Conservation (phyloP, 2,329 filamentous ascomycete species). For the Calonectria fujianensis region DNA sequence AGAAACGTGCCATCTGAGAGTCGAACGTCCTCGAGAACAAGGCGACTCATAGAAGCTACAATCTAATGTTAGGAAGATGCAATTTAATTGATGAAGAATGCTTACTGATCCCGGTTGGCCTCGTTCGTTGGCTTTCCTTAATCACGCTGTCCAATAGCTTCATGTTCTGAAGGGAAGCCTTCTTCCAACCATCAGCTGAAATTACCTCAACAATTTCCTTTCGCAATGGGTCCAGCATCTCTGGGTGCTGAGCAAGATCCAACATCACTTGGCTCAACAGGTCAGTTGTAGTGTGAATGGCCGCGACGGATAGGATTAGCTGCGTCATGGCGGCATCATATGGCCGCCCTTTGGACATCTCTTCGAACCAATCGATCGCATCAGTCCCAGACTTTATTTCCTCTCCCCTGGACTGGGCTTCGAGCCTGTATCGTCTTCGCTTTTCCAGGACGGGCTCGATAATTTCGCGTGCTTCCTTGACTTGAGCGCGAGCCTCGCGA, state of each 20-base stretch:
- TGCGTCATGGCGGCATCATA: background rate
- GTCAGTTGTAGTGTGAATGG: conserved; percentile 1
- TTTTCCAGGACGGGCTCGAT: background rate
- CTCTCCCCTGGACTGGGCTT: background rate
- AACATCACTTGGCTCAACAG: background rate
- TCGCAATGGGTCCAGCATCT: background rate
- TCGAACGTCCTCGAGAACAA: background rate
- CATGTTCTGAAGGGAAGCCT: background rate
- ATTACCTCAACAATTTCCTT: background rate
- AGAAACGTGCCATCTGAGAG: background rate
- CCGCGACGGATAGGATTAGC: background rate
- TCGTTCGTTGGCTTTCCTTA: background rate
- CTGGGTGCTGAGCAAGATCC: background rate
- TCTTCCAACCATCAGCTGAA: background rate
- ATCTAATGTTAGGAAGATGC: background rate
- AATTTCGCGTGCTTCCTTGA: background rate
- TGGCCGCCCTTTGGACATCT: background rate
- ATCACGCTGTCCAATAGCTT: background rate
- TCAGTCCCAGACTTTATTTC: background rate
- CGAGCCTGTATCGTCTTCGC: background rate
- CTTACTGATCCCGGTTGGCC: background rate
- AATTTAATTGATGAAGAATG: too few relatives aligned
- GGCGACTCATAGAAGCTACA: background rate
- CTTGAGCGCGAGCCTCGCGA: background rate
- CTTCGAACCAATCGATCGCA: background rate